These are phyloP conservation scores for Mycothermus thermophilus DNA, from an alignment of 495 filamentous ascomycete species.

Conservation along the genomic window DNA sequence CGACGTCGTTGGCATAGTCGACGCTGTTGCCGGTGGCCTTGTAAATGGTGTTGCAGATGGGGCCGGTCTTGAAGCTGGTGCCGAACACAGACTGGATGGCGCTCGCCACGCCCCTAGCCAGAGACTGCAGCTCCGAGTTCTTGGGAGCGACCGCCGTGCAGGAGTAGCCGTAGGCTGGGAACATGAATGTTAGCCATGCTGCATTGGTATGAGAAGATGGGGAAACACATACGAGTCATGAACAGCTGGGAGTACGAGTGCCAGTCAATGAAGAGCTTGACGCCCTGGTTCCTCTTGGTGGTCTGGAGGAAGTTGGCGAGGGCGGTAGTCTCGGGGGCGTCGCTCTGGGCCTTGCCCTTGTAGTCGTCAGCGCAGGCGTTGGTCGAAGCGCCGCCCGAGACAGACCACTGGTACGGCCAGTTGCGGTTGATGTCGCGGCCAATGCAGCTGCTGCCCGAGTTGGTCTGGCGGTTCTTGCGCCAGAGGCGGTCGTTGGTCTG, in stretches of 20 bases:
- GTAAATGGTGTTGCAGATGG: conserved; percentile 47
- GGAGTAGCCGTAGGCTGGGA: conserved; percentile 20
- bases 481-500: conserved; percentile 46
- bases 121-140: conserved; percentile 30
- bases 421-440: conserved; percentile 53
- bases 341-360: conserved; percentile 32
- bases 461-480: conserved; percentile 48
- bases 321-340: conserved; percentile 37
- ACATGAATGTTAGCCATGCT: not conserved
- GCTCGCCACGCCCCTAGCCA: conserved; percentile 27
- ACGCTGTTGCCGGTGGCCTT: conserved; percentile 39
- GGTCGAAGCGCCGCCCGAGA: conserved; percentile 36
- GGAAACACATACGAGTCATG: conserved; percentile 6
- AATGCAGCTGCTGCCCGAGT: conserved; percentile 30
- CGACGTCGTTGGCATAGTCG: conserved; percentile 42
- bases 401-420: conserved; percentile 42
- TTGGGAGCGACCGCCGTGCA: conserved; percentile 29
- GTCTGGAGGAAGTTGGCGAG: conserved; percentile 27
- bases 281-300: conserved; percentile 28
- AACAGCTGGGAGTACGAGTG: conserved; percentile 43
- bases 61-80: conserved; percentile 36
- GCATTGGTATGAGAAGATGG: not conserved
- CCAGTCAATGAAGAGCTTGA: conserved; percentile 48
- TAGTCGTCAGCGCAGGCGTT: conserved; percentile 41
- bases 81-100: conserved; percentile 35